Base-by-base conservation (phyloP, 2,329 filamentous ascomycete genomes). In the Arthroderma sp. region DNA sequence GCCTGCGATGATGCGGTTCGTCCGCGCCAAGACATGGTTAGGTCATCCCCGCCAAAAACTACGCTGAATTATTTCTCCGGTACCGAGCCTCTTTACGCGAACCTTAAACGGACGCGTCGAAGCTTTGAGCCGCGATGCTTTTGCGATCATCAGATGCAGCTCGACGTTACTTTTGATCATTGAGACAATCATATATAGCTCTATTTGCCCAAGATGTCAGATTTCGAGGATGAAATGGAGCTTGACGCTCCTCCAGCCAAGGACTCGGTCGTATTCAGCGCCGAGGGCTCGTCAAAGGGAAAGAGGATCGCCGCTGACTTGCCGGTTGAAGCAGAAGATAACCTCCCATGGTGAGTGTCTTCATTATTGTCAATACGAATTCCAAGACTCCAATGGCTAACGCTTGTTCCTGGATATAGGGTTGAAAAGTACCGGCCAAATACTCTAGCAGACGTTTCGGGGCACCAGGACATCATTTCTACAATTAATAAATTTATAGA, bases 401-500 rank as follows among this genome's bases (percentile, higher is more conserved):
- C 15, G 39, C 38, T 27, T 36, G 27, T 9, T 36, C 4, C 29
- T n/a, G 15, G 11, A 15, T 5, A 42, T 48, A 87, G 84, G 88
- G 87, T 98, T 6, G 91, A 98, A 61, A 98, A 98, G 60, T 98
- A 96, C 66, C 79, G 91, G 43, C 91, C 91, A 11, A 80, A 81
- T 49, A 86, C 84, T 1, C 77, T 98, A 38, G 78, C 82, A 54
- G 91, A 98, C 64, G 91, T 98, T 47, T 94, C 87, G 3, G 91
- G 91, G 15, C 91, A 98, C 64, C 84, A 95, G 60, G 91, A 98
- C 65, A 96, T 98, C 58, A 79, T 98, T 51, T 81, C 88, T 4
- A 98, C 91, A 2, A 94, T 98, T 69, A 95, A 95, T 73, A 91
- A 88, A 62, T 98, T 98, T 57, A 78, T 98, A 60, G 88, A 96